These are phyloP conservation scores for Davidsoniella australis DNA, from an alignment of 2,329 filamentous ascomycete genomes.

Conservation along the genomic window DNA sequence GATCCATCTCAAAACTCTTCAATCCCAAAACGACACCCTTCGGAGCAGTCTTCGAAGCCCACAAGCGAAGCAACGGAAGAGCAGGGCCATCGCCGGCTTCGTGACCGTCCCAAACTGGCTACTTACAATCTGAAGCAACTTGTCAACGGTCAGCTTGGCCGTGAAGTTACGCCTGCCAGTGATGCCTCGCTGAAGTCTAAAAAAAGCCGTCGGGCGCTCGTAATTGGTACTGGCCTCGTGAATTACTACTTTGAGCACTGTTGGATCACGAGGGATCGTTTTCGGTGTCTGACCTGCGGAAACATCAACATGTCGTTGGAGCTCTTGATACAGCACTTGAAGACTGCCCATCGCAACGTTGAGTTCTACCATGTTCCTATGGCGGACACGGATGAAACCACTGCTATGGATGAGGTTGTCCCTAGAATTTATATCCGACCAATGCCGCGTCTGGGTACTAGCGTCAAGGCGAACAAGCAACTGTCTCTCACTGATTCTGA, in stretches of 20 bases:
- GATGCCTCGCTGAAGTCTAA: background rate
- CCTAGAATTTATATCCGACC: slow-evolving; percentile 16
- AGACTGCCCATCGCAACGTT: slow-evolving; percentile 2
- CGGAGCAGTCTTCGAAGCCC: no score
- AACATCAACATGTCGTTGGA: slow-evolving; percentile 28
- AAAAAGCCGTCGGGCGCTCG: background rate
- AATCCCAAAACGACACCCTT: no score
- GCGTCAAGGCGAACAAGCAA: background rate
- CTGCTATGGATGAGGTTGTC: slow-evolving; percentile 20
- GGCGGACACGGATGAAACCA: slow-evolving; percentile 28
- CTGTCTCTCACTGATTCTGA: background rate
- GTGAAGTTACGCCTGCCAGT: background rate
- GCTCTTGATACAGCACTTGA: slow-evolving; percentile 33
- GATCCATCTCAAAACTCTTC: no score
- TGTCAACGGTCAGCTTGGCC: slow-evolving; percentile 23
- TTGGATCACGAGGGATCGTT: slow-evolving; percentile 30
- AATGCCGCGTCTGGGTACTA: background rate
- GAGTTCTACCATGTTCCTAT: slow-evolving; percentile 13
- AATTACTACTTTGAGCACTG: slow-evolving; percentile 29
- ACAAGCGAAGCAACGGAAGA: no score
- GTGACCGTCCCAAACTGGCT: background rate
- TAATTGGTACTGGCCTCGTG: slow-evolving; percentile 21
- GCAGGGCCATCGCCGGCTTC: background rate
- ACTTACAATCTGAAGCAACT: slow-evolving; percentile 42
- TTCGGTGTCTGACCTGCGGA: slow-evolving; percentile 34